Evolutionary conservation across 306 rosid species (phyloP).

Genomic region (Quercus mongolica): DNA sequence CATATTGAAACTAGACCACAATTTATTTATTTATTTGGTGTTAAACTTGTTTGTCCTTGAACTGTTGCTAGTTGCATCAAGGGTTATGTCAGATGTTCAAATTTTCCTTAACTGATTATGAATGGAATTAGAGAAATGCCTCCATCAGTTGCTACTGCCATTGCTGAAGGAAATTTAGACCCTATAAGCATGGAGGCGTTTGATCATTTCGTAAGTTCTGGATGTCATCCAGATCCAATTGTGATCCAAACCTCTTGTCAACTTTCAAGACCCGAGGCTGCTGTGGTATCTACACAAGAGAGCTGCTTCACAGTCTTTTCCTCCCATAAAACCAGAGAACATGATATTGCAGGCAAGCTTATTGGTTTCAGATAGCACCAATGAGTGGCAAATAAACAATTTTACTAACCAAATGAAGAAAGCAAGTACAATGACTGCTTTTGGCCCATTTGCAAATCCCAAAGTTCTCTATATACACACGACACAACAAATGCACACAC

Average conservation of each 20-base stretch:
- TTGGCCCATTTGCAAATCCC: neutral
- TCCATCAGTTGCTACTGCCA: conserved; percentile 58
- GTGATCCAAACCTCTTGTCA: conserved; percentile 28
- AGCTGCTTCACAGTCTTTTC: conserved; percentile 51
- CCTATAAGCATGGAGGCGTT: conserved; percentile 81
- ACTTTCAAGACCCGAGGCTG: conserved; percentile 32
- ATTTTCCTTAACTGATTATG: conserved; percentile 42
- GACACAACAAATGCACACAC: neutral
- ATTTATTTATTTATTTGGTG: too few species aligned
- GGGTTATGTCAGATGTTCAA: neutral
- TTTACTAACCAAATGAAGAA: neutral
- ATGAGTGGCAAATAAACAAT: neutral
- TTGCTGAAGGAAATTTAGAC: conserved; percentile 82
- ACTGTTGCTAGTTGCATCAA: too few species aligned
- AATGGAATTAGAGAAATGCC: conserved; percentile 64
- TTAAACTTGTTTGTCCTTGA: too few species aligned
- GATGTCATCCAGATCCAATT: conserved; percentile 22
- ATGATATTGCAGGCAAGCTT: conserved; percentile 50
- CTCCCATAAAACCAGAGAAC: conserved; percentile 33
- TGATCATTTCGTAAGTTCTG: conserved; percentile 36
- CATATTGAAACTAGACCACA: too few species aligned
- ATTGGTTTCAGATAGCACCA: neutral
- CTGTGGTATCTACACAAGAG: conserved; percentile 24
- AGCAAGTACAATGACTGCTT: neutral
- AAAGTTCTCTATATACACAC: neutral